Percentiles rank a stretch among this genome's conserved stretches.
These are phyloP conservation scores for Auricularia auricula-judae DNA, from an alignment of 768 basidiomycete genomes.

Conservation along the genomic window DNA sequence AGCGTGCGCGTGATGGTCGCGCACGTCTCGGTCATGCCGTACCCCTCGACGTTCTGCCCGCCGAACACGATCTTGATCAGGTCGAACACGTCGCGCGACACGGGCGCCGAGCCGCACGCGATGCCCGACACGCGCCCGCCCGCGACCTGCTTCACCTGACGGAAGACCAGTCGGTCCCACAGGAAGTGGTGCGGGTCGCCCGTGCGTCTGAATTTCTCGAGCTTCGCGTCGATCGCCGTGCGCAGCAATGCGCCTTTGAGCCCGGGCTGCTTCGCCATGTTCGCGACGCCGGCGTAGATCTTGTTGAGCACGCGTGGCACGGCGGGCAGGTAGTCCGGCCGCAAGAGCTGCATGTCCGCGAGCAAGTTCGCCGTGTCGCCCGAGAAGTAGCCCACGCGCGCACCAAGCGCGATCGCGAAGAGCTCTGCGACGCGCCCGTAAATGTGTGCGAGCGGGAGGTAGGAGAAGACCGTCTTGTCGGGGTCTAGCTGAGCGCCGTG, in stretches of 20 bases:
- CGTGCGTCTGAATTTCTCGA: slow-evolving; percentile 54
- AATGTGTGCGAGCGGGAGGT: slow-evolving; percentile 82
- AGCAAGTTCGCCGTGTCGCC: slow-evolving; percentile 84
- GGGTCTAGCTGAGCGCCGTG: slow-evolving; percentile 39
- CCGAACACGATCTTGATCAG: slow-evolving; percentile 77
- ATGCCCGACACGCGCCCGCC: slow-evolving; percentile 67
- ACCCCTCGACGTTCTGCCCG: slow-evolving; percentile 74
- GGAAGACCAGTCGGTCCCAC: slow-evolving; percentile 87
- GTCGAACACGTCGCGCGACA: slow-evolving; percentile 74
- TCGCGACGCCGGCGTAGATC: slow-evolving; percentile 45
- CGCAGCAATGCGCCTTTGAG: slow-evolving; percentile 71
- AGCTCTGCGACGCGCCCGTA: slow-evolving; percentile 60
- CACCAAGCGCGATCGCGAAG: slow-evolving; percentile 44
- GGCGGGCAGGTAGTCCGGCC: slow-evolving; percentile 73
- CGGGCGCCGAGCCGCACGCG: slow-evolving; percentile 80
- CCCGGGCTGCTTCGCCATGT: slow-evolving; percentile 54
- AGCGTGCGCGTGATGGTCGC: slow-evolving; percentile 49
- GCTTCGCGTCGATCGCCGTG: slow-evolving; percentile 66
- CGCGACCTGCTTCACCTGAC: slow-evolving; percentile 47
- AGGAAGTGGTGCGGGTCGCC: slow-evolving; percentile 65
- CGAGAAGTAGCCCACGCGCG: slow-evolving; percentile 72
- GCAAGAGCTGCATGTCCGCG: slow-evolving; percentile 78
- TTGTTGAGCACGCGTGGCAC: slow-evolving; percentile 85
- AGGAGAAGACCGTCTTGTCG: slow-evolving; percentile 43
- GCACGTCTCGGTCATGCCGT: slow-evolving; percentile 84